A percentile compares a stretch with the other conserved stretches of the same genome.
These are phyloP conservation scores for Fusarium sp. DNA, from an alignment of 2,329 filamentous ascomycete genomes.

Conservation along the genomic window DNA sequence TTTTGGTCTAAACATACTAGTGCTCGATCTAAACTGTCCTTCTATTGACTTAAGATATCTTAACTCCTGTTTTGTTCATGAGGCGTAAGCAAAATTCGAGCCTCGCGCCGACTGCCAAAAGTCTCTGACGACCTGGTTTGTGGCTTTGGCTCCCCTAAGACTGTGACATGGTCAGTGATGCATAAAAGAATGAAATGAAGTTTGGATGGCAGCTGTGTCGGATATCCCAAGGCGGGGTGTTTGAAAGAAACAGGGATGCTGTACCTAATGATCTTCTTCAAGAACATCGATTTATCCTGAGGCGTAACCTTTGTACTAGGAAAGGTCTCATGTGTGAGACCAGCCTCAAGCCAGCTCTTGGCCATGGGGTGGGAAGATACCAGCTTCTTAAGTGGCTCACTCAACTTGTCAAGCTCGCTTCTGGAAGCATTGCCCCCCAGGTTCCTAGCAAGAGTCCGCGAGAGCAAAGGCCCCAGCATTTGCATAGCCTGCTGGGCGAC, in stretches of 20 bases:
- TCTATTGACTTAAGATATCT: background rate
- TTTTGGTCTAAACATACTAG: background rate
- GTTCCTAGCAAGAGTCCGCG: conserved; percentile 68
- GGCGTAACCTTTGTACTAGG: conserved; percentile 67
- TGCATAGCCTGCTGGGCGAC: conserved; percentile 61
- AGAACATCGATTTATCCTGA: conserved; percentile 69
- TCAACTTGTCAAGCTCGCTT: conserved; percentile 76
- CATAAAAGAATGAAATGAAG: background rate
- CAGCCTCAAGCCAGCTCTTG: conserved; percentile 70
- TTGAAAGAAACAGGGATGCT: background rate
- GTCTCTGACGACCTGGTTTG: conserved; percentile 73
- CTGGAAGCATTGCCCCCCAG: conserved; percentile 74
- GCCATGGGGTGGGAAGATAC: conserved; percentile 64
- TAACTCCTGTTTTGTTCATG: conserved; percentile 47
- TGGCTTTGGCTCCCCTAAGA: conserved; percentile 70
- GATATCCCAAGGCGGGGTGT: no score
- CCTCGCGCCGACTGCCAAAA: conserved; percentile 77
- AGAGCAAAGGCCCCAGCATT: conserved; percentile 69
- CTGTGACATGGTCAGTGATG: conserved; percentile 47
- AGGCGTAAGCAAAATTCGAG: conserved; percentile 68
- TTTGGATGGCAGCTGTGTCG: background rate
- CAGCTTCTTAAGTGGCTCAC: conserved; percentile 76
- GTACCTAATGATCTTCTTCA: conserved; percentile 72
- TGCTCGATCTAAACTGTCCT: background rate
- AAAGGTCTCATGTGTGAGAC: conserved; percentile 64